phyloP scores from a whole-genome alignment of 352 stramenopile genomes.

The Globisporangium takayamanum region DNA sequence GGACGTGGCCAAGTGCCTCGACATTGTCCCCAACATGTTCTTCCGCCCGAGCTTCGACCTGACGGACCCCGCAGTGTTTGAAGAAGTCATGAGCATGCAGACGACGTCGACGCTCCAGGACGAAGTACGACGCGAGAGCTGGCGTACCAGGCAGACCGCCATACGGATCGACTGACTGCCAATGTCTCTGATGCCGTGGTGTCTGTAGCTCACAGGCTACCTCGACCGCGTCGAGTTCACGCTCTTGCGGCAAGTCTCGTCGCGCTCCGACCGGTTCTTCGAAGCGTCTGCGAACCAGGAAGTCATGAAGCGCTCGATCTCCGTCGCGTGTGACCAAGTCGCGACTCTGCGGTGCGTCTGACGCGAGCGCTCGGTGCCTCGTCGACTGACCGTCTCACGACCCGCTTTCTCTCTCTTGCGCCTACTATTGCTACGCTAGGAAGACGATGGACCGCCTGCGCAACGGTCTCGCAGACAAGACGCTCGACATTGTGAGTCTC shows the following conservation, averaged over 20 bases:
- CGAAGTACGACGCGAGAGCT: slow-evolving; percentile 24
- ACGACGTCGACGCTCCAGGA: slow-evolving; percentile 53
- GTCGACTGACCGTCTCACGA: not conserved
- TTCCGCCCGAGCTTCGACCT: slow-evolving; percentile 76
- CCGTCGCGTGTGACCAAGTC: slow-evolving; percentile 72
- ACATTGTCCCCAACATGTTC: slow-evolving; percentile 71
- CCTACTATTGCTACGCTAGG: slow-evolving; percentile 12
- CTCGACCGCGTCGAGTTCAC: slow-evolving; percentile 83
- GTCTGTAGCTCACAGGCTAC: slow-evolving; percentile 57
- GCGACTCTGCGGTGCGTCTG: slow-evolving; percentile 49
- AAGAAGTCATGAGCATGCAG: slow-evolving; percentile 74
- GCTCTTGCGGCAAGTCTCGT: slow-evolving; percentile 79
- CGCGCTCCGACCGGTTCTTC: slow-evolving; percentile 80
- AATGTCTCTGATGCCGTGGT: not conserved
- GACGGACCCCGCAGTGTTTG: slow-evolving; percentile 67
- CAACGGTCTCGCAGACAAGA: slow-evolving; percentile 77
- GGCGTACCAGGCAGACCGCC: not conserved
- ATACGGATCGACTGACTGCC: not conserved
- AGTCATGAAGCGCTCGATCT: slow-evolving; percentile 82
- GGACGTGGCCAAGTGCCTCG: slow-evolving; percentile 75
- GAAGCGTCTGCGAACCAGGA: slow-evolving; percentile 79
- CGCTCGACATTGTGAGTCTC: slow-evolving; percentile 83
- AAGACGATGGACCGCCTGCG: slow-evolving; percentile 80
- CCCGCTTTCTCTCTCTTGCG: not conserved
- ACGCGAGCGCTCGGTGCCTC: too few species aligned